Evolutionary conservation across 2,329 filamentous ascomycete species (phyloP), one percentile per base, ranked within the genome.

Genomic region (Cladosporium sp.): DNA sequence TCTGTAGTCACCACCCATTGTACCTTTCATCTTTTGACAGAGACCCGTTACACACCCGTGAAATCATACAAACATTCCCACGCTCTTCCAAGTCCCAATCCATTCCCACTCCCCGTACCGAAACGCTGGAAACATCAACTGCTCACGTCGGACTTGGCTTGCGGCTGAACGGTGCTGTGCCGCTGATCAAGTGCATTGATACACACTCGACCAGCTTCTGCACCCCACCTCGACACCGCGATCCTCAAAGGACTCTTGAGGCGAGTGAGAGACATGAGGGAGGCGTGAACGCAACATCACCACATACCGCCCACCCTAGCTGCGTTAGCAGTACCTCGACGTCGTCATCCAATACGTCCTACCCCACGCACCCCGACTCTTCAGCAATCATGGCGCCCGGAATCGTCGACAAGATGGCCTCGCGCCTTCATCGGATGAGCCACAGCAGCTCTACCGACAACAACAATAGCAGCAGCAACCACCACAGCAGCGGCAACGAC

Each of bases 401-500:
- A 27, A 57, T 66, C 16, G 54, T 68, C 47, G 54, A 61, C 39
- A 64, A 67, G 49, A 61, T 68, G 46, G 56, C 61, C 38, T 63
- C 64, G 49, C 62, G 62, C 42, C 62, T 68, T 35, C 66, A 68
- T 53, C 63, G 65, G 42, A 58, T 59, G 57, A 62, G 58, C 54
- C 57, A 59, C 51, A 62, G 62, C 55, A 56, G 57, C 49, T 35
- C 49, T 38, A 30, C 52, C 13, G 36, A 27, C 39, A 45, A 38
- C 16, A 48, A 50, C 32, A 45, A 54, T 9, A 9, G 22, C 22
- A 27, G 9, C 22, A 27, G 9, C 22, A 27, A 27, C 22, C 22
- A 27, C 22, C 4, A 4, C 22, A 27, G 22, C 22, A 29, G 45
- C n/a, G 35, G 39, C 18, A 36, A 56, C 35, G 55, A 43, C 47